These are phyloP conservation scores for Cinchona pubescens DNA, from an alignment of 257 asterid species.

Conservation along the genomic window DNA sequence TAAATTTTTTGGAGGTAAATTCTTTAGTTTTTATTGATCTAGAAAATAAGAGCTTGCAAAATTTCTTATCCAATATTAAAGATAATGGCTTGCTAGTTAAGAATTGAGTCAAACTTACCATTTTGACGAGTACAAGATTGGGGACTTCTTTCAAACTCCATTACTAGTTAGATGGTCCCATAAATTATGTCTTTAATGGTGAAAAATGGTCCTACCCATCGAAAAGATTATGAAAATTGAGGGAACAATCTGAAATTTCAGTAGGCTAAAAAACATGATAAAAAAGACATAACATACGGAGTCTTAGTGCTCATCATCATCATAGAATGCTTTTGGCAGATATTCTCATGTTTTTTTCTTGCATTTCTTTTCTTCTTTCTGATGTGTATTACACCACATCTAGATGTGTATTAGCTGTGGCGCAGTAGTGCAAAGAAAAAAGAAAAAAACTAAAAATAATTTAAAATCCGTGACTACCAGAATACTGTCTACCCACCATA, in stretches of 20 bases:
- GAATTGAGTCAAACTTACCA: too few relatives aligned
- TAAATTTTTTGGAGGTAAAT: too few relatives aligned
- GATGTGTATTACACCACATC: not conserved
- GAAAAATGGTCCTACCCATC: not conserved
- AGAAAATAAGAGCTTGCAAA: too few relatives aligned
- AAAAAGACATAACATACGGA: not conserved
- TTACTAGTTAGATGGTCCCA: not conserved
- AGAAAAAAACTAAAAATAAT: not conserved
- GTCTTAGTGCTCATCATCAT: not conserved
- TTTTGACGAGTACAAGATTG: too few relatives aligned
- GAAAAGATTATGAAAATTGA: not conserved
- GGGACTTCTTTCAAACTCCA: too few relatives aligned
- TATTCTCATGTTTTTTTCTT: not conserved
- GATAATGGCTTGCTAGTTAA: too few relatives aligned
- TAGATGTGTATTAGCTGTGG: not conserved
- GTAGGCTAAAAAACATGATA: not conserved
- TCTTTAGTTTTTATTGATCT: too few relatives aligned
- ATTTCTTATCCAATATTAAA: too few relatives aligned
- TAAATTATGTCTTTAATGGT: not conserved
- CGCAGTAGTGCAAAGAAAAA: not conserved
- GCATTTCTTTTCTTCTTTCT: not conserved
- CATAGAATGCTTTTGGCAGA: not conserved
- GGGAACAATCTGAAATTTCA: not conserved
- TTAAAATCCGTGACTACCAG: not conserved
- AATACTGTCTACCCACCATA: not conserved